Evolutionary conservation across 2,329 filamentous ascomycete genomes (phyloP), one percentile per base, ranked within the genome.

Genomic region (Aspergillus chevalieri): DNA sequence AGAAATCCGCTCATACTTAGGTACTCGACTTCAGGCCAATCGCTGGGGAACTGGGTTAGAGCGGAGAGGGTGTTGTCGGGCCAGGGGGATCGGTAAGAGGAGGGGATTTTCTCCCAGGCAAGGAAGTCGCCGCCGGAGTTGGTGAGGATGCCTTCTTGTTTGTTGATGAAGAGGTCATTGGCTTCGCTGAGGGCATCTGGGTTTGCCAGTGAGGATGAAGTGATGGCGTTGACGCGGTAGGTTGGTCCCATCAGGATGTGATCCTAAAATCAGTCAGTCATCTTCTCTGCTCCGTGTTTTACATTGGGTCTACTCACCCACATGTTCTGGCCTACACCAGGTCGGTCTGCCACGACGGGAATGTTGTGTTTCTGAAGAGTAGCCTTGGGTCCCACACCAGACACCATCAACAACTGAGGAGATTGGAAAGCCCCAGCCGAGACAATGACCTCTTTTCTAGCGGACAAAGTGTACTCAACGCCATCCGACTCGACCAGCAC

Each of bases 341-440:
- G 57, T 2, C 46, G 52, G 36, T 59, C 52, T 0, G 34, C 49
- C 4, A 54, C 6, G 10, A 56, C 21, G 1, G 39, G 41, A 22
- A 57, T 57, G 3, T 44, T 42, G 36, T 50, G 44, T 5, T 53
- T 28, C 8, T 52, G 24, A 10, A 62, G 57, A 2, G 49, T 57
- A 1, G 48, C 47, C n/a, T 47, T 47, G 0, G 74, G 74, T 0
- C 76, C 76, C 47, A 72, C 62, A 1, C 76, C 76, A 39, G 71
- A 75, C 7, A 76, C 66, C 62, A 76, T 74, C 7, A 78, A 66
- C 14, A 78, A 59, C 51, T 80, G 75, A 0, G 78, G 77, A 0
- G 75, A 72, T 56, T 78, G 75, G 59, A 75, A 77, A 6, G 72
- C 65, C 3, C 78, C 78, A 1, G 71, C 75, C 0, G 75, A 68